These are phyloP conservation scores for Cucumis melo DNA, from an alignment of 306 rosid species.

Conservation along the genomic window DNA sequence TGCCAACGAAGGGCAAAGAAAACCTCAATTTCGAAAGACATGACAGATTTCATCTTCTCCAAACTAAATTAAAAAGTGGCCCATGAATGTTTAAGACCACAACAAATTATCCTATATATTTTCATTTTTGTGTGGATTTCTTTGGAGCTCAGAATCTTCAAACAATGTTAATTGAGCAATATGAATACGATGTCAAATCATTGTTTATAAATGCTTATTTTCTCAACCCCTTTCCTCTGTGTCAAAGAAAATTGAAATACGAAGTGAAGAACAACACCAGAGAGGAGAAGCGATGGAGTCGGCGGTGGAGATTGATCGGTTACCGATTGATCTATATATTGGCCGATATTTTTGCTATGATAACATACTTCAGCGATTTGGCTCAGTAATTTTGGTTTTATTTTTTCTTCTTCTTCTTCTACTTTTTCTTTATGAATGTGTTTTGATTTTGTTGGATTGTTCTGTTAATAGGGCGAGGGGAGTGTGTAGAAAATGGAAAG, in stretches of 20 bases:
- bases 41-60: no score
- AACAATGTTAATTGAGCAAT: neutral
- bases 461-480: conserved; percentile 47
- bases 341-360: conserved; percentile 49
- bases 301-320: conserved; percentile 60
- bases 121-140: neutral
- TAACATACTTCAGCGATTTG: conserved; percentile 75
- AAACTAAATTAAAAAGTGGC: no score
- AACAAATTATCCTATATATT: no score
- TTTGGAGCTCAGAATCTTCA: neutral
- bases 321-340: conserved; percentile 68
- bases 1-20: no score
- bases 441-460: neutral
- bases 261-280: neutral
- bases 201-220: neutral
- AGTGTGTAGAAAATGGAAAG: conserved; percentile 88
- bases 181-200: neutral
- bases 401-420: neutral
- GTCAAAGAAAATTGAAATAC: neutral
- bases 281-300: conserved; percentile 15
- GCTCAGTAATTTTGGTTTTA: conserved; percentile 43
- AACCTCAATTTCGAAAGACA: no score
- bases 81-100: no score
- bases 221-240: neutral
- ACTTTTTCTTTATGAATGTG: no score